Evolutionary conservation across 768 basidiomycete species (phyloP), one percentile per base, ranked within the genome.

Genomic region (Paxillus involutus): DNA sequence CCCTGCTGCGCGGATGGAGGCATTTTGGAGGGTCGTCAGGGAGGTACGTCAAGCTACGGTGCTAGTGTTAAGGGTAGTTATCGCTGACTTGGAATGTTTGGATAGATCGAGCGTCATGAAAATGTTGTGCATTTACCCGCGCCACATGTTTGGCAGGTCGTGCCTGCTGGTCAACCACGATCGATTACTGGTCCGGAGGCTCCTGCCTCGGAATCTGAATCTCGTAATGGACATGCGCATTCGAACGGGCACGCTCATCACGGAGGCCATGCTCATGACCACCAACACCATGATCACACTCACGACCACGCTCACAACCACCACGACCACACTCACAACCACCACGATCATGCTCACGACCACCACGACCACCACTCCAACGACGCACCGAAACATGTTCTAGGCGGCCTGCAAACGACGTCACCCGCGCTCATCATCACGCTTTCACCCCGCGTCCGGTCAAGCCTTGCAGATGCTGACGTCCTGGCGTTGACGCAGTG

Each of bases 101-200:
- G 17, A 9, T 47, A 92, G 89, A 80, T 95, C 57, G 91, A 94
- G 65, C 79, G 86, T 3, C 92, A 96, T 58, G 89, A 91, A 0
- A 80, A 89, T 56, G 88, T 97, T 24, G 65, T 89, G 0, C 89
- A 92, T 64, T 80, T 96, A 11, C 86, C 89, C 1, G 85, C 89
- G 11, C 92, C 91, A 1, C 91, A 93, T 58, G 84, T 95, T 51
- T 95, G 91, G 91, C 91, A 94, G 63, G 81, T 95, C 41, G 79
- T 83, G 0, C 83, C 86, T 0, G 63, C 57, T 0, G 70, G 68
- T 14, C 68, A 71, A 52, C 58, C 63, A 16, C 52, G 55, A 13
- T 57, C 56, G 6, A 13, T 56, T 30, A 40, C 44, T 16, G 33
- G 36, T 32, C 43, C 47, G 41, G 40, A 57, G 21, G 40, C 47